These are phyloP conservation scores for Trichothecium sympodiale DNA, from an alignment of 2,329 filamentous ascomycete species.

Conservation along the genomic window DNA sequence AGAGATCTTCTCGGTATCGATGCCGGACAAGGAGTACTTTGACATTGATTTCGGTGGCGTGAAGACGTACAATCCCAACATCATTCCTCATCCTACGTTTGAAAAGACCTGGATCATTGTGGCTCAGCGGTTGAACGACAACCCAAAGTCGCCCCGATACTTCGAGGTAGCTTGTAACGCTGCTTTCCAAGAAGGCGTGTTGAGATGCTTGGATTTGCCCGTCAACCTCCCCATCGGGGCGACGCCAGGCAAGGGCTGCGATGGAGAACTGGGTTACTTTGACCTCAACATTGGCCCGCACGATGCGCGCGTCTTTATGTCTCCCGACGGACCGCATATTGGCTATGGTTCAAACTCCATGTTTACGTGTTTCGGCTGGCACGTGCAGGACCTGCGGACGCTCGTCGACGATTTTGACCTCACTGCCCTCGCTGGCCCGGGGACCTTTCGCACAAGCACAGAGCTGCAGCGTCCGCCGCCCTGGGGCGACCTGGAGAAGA, in stretches of 20 bases:
- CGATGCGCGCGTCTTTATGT: slow-evolving; percentile 47
- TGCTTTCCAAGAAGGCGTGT: slow-evolving; percentile 26
- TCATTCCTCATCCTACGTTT: slow-evolving; percentile 41
- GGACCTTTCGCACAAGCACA: slow-evolving; percentile 29
- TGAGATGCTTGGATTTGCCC: slow-evolving; percentile 31
- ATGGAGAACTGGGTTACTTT: slow-evolving; percentile 29
- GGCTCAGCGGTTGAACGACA: slow-evolving; percentile 29
- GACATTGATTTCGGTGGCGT: slow-evolving; percentile 32
- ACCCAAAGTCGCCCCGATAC: slow-evolving; percentile 16
- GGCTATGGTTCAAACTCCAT: slow-evolving; percentile 45
- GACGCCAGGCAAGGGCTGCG: slow-evolving; percentile 32
- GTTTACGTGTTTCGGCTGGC: slow-evolving; percentile 46
- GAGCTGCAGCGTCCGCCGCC: slow-evolving; percentile 40
- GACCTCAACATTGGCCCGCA: slow-evolving; percentile 39
- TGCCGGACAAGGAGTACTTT: slow-evolving; percentile 34
- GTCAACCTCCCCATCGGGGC: slow-evolving; percentile 32
- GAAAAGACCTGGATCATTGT: slow-evolving; percentile 39
- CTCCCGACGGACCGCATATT: slow-evolving; percentile 35
- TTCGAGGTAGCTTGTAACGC: slow-evolving; percentile 39
- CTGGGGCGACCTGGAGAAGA: slow-evolving; percentile 41
- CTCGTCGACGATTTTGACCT: slow-evolving; percentile 31
- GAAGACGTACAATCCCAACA: slow-evolving; percentile 40
- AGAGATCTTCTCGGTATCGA: slow-evolving; percentile 35
- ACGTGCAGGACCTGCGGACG: slow-evolving; percentile 40
- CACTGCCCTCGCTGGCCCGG: slow-evolving; percentile 10